These are phyloP conservation scores for Talaromyces adpressus DNA, from an alignment of 495 filamentous ascomycete genomes.

Conservation along the genomic window DNA sequence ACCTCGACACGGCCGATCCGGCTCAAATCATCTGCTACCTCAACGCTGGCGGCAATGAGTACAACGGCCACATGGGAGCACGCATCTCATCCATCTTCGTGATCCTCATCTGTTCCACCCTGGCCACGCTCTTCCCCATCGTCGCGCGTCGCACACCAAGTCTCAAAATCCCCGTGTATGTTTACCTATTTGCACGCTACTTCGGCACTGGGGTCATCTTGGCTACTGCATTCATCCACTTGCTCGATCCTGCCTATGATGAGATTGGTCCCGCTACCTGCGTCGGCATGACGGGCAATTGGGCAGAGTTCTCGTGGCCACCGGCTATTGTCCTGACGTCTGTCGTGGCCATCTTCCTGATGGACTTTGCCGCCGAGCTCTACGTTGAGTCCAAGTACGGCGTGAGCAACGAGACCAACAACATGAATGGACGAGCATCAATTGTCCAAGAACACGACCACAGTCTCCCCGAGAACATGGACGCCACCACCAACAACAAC, in stretches of 20 bases:
- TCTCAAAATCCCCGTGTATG: constrained; percentile 53
- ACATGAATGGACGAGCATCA: not conserved
- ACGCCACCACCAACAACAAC: not conserved
- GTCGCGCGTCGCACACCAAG: constrained; percentile 46
- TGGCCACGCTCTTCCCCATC: constrained; percentile 57
- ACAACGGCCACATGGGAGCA: constrained; percentile 35
- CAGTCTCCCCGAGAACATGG: not conserved
- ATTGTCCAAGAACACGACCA: constrained; percentile 10
- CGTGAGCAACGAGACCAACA: constrained; percentile 26
- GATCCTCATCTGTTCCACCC: constrained; percentile 30
- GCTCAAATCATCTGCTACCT: constrained; percentile 32
- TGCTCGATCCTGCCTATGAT: constrained; percentile 45
- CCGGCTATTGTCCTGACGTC: constrained; percentile 33
- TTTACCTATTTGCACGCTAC: constrained; percentile 69
- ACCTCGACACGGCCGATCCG: constrained; percentile 27
- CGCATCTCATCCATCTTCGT: constrained; percentile 41
- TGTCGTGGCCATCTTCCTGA: constrained; percentile 30
- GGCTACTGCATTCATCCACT: constrained; percentile 59
- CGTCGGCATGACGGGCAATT: constrained; percentile 46
- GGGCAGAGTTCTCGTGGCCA: constrained; percentile 38
- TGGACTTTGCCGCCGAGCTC: constrained; percentile 41
- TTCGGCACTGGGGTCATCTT: constrained; percentile 68
- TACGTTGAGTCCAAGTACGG: constrained; percentile 48
- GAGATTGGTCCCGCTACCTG: constrained; percentile 47
- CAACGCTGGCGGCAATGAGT: constrained; percentile 28